Evolutionary conservation across 768 basidiomycete genomes (phyloP), one percentile per base, ranked within the genome.

Genomic region (Suillus spraguei): DNA sequence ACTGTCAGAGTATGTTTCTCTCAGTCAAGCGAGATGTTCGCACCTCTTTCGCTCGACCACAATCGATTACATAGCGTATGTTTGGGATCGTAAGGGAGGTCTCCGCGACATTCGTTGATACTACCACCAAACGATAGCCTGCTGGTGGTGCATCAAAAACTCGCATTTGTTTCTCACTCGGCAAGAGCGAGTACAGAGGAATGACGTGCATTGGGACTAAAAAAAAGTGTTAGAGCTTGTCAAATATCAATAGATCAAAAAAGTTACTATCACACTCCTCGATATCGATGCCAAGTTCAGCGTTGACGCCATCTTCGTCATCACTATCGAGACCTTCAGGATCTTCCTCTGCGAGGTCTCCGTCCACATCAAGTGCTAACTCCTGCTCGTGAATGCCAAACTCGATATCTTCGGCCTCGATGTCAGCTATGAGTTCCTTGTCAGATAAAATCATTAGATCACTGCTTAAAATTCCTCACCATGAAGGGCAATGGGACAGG

Each of bases 31-130:
- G 42, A 59, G 42, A 64, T 44, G 17, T 36, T 60, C 71, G 44
- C 67, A 92, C 94, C 83, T 99, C 95, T 77, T 99, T 99, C 5
- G 92, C 94, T 67, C 96, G 85, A 5, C 97, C 97, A 69, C 91
- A 91, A 72, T 99, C 97, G 35, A 99, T 87, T n/a, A 99, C 97
- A 76, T 99, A 99, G 17, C 93, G 91, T 69, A 99, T 96, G 7
- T 92, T 93, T 32, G 97, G 97, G 64, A 99, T 99, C 0, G 97
- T 99, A 38, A 99, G 80, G 8, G 97, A 97, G 0, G 97, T 99
- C 74, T 99, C 97, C 1, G 97, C 97, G 33, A 98, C 91, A 72
- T 99, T 98, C 2, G 97, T 99, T 2, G 97, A 87, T 6, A 99
- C 89, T 17, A 99, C 94, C 16, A 99, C 95, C 4, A 99, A 82